Evolutionary conservation across 176 grass and related monocot species (phyloP).

Genomic region (Olyra latifolia): DNA sequence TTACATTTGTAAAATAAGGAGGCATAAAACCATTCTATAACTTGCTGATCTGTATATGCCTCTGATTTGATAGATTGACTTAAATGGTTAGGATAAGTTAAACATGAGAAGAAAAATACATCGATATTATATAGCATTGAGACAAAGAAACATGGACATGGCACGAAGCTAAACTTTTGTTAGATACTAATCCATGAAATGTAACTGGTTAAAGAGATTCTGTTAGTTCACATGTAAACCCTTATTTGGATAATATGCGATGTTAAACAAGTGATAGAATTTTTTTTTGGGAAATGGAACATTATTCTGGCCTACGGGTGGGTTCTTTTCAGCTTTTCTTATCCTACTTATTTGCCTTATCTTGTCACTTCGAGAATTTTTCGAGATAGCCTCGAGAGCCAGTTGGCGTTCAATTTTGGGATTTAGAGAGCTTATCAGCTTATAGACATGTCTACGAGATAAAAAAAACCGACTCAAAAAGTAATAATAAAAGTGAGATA

Average conservation of each 20-base stretch:
- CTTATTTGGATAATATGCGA: not conserved
- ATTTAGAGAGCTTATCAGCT: too few species aligned
- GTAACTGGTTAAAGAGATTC: not conserved
- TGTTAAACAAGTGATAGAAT: not conserved
- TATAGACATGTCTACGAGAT: too few species aligned
- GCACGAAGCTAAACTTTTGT: not conserved
- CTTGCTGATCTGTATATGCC: not conserved
- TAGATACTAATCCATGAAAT: not conserved
- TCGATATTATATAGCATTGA: not conserved
- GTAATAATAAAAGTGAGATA: too few species aligned
- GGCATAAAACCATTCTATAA: not conserved
- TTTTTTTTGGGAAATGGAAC: too few species aligned
- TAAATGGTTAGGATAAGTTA: not conserved
- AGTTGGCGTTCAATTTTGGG: too few species aligned
- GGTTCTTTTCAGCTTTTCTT: too few species aligned
- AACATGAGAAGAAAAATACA: not conserved
- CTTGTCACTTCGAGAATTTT: too few species aligned
- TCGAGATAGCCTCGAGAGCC: too few species aligned
- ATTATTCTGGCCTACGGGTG: too few species aligned
- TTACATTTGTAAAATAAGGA: not conserved
- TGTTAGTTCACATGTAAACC: not conserved
- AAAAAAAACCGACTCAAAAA: too few species aligned
- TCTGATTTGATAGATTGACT: not conserved
- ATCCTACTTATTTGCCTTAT: too few species aligned
- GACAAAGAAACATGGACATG: not conserved